Conservation (phyloP, 768 basidiomycete species). For the Phylloporus scabripes region DNA sequence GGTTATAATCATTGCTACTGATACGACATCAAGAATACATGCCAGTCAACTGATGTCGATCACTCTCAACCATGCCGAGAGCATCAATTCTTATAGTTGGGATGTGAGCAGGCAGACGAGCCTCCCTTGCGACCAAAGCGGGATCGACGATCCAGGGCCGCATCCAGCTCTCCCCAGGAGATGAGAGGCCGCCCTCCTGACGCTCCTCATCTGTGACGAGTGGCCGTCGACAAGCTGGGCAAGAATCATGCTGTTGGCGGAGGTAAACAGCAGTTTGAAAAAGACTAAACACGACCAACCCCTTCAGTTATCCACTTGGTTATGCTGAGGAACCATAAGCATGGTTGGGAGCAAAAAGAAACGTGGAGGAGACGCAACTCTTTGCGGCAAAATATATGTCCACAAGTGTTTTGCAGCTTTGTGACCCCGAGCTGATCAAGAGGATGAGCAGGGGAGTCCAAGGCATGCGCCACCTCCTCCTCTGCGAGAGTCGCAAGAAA, state of each 20-base stretch:
- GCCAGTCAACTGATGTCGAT: slow-evolving; percentile 38
- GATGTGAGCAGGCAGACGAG: slow-evolving; percentile 8
- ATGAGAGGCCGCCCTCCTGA: slow-evolving; percentile 4
- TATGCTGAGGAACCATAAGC: slow-evolving; percentile 42
- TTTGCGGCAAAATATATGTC: slow-evolving; percentile 76
- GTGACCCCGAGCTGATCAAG: slow-evolving; percentile 69
- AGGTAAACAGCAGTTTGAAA: slow-evolving; percentile 7
- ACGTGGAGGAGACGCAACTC: slow-evolving; percentile 48
- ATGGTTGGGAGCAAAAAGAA: slow-evolving; percentile 3
- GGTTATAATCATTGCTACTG: slow-evolving; percentile 3
- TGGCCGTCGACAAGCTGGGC: slow-evolving; percentile 57
- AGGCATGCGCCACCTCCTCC: slow-evolving; percentile 65
- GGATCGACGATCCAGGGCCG: slow-evolving; percentile 22
- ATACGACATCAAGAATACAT: slow-evolving; percentile 52
- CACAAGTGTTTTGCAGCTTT: slow-evolving; percentile 47
- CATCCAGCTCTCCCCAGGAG: slow-evolving; percentile 12
- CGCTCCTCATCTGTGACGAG: slow-evolving; percentile 31
- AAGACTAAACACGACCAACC: slow-evolving; percentile 34
- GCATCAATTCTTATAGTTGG: slow-evolving; percentile 16
- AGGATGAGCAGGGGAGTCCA: slow-evolving; percentile 76
- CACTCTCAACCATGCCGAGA: slow-evolving; percentile 9
- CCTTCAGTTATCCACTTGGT: slow-evolving; percentile 56
- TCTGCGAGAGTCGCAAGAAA: slow-evolving; percentile 66
- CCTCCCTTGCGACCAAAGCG: slow-evolving; percentile 15
- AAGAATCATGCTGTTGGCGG: slow-evolving; percentile 50